These are phyloP conservation scores for Tetrapisispora phaffii DNA, from an alignment of 805 yeast genomes.

Conservation along the genomic window DNA sequence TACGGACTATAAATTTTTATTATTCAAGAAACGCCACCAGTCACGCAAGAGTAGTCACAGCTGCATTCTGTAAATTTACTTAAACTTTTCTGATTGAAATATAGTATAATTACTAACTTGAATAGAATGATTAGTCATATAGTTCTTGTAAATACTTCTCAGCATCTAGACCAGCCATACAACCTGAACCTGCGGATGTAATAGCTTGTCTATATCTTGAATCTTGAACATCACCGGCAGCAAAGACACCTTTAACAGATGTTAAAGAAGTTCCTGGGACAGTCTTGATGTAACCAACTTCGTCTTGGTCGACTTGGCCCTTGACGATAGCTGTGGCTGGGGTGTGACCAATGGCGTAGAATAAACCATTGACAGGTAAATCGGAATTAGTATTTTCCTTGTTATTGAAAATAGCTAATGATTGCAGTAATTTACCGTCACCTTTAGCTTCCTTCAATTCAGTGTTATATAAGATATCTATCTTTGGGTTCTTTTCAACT, in stretches of 20 bases:
- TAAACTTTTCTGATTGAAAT: no score
- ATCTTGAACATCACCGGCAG: constrained; percentile 99
- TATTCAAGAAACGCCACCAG: not conserved
- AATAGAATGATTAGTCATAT: not conserved
- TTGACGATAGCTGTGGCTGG: constrained; percentile 86
- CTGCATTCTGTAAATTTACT: not conserved
- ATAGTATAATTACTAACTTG: not conserved
- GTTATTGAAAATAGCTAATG: constrained; percentile 58
- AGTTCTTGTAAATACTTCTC: constrained; percentile 71
- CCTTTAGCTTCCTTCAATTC: constrained; percentile 86
- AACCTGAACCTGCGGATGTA: constrained; percentile 99
- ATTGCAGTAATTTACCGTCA: constrained; percentile 72
- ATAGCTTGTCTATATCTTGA: constrained; percentile 96
- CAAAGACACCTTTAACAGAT: constrained; percentile 83
- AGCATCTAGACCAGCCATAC: constrained; percentile 98
- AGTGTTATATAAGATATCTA: constrained; percentile 82
- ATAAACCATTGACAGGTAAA: constrained; percentile 78
- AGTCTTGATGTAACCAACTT: constrained; percentile 79
- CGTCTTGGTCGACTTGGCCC: constrained; percentile 76
- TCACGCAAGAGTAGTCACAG: not conserved
- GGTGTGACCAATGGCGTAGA: constrained; percentile 96
- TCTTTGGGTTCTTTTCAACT: constrained; percentile 70
- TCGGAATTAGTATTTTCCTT: constrained; percentile 60
- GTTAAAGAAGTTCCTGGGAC: constrained; percentile 88
- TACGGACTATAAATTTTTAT: no score